phyloP scores from a whole-genome alignment of 108 stramenopile genomes.

The Pseudonitzschia pungens region DNA sequence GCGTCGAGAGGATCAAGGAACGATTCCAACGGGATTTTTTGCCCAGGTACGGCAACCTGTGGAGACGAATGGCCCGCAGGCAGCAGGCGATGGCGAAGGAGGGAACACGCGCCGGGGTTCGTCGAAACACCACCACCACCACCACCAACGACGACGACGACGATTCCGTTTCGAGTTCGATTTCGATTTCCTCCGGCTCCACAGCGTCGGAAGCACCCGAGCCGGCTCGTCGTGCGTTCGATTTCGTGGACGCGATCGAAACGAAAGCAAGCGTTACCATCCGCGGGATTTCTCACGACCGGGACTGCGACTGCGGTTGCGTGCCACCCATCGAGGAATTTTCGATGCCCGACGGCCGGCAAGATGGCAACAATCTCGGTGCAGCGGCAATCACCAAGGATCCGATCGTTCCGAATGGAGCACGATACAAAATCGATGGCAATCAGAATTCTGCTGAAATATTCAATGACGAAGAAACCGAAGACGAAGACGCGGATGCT shows the following conservation, averaged over 20 bases:
- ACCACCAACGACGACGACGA: background rate
- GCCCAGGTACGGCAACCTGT: conserved; percentile 57
- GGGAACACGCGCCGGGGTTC: background rate
- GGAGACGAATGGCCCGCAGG: conserved; percentile 42
- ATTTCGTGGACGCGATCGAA: conserved; percentile 29
- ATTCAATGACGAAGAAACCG: background rate
- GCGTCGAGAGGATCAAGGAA: conserved; percentile 2
- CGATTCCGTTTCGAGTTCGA: background rate
- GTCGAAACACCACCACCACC: too few species aligned
- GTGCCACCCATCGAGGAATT: conserved; percentile 11
- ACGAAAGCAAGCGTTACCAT: conserved; percentile 4
- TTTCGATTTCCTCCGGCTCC: background rate
- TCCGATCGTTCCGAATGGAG: background rate
- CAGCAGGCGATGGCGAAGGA: background rate
- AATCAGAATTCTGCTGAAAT: background rate
- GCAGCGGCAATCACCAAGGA: conserved; percentile 7
- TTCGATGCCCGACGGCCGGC: too few species aligned
- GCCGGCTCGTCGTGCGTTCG: background rate
- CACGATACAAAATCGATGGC: background rate
- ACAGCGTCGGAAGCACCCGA: background rate
- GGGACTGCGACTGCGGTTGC: conserved; percentile 23
- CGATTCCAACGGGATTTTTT: conserved; percentile 39
- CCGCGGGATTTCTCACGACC: background rate
- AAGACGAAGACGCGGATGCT: background rate
- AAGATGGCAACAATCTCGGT: background rate